Conservation (phyloP, 352 stramenopile genomes). For the Phytophthora syringae region DNA sequence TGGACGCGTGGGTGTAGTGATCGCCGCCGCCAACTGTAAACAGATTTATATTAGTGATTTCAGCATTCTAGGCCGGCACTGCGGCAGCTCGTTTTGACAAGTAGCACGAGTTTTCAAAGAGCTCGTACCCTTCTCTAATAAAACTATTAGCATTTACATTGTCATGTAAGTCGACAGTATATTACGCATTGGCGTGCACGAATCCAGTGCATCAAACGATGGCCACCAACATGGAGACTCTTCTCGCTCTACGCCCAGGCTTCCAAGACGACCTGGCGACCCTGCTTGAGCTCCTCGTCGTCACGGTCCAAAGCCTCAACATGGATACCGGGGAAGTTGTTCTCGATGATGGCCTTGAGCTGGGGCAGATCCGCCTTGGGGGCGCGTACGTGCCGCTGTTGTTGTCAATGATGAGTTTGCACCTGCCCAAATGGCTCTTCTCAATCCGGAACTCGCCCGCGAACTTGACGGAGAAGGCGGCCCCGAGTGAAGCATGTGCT, state of each 20-base stretch:
- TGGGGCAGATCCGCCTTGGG: constrained; percentile 38
- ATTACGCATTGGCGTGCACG: not conserved
- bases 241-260: constrained; percentile 39
- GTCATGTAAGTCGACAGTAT: no score
- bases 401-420: constrained; percentile 51
- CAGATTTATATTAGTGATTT: no score
- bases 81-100: no score
- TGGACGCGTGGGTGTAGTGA: constrained; percentile 34
- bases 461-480: constrained; percentile 41
- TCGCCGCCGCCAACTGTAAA: not conserved
- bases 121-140: no score
- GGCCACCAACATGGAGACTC: not conserved
- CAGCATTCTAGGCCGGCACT: no score
- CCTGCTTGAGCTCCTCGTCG: constrained; percentile 32
- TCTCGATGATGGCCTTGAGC: constrained; percentile 41
- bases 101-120: no score
- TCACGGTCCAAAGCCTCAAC: constrained; percentile 35
- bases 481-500: constrained; percentile 49
- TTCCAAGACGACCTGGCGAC: constrained; percentile 39
- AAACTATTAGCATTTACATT: no score
- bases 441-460: constrained; percentile 47
- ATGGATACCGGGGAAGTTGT: constrained; percentile 42
- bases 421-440: constrained; percentile 30
- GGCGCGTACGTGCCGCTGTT: constrained; percentile 52
- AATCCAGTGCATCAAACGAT: not conserved